Evolutionary conservation across 1,139 yeast species (phyloP), one percentile per base, ranked within the genome.

Genomic region (Kodamaea anthophila): DNA sequence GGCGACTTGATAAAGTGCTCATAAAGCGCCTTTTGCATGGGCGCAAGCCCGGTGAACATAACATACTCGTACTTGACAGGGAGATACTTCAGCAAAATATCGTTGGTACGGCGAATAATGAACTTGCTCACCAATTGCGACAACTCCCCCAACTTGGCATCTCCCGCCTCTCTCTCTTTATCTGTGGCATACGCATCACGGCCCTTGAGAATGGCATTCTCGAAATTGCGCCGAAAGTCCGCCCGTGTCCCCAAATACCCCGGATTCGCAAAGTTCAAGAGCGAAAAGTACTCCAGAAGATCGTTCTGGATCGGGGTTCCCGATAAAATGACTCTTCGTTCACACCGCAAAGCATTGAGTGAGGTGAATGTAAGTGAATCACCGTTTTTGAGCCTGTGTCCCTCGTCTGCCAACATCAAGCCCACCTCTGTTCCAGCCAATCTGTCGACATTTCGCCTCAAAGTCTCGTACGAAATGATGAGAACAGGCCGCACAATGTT

Each of bases 281-380:
- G 62, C 0, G 98, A 86, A 51, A 88, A 93, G 56, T 91, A 91
- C 55, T 91, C 99, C 1, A 96, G 82, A 25, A 91, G 65, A 60
- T 93, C 98, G 50, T 91, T 91, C 53, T 91, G 99, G 40, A 91
- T 91, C 0, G 99, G 99, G 0, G 99, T 91, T 28, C 99, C 99
- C 0, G 96, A 86, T 20, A 91, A 60, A 40, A 91, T 91, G 7
- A 91, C 96, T 41, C 99, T 70, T 47, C 98, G 65, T 30, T 80
- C 78, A 51, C 95, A 91, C 32, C 80, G 75, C 32, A 91, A 67
- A 9, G 91, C 75, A 49, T 86, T 82, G 30, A 91, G 65, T 0
- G 97, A 87, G 0, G 88, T 85, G 46, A 88, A 91, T 0, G 98
- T 93, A 35, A 83, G 70, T 0, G 96, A 87, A 21, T 91, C 98